Evolutionary conservation across 495 filamentous ascomycete genomes (phyloP), one percentile per base, ranked within the genome.

Genomic region (Evernia prunastri): DNA sequence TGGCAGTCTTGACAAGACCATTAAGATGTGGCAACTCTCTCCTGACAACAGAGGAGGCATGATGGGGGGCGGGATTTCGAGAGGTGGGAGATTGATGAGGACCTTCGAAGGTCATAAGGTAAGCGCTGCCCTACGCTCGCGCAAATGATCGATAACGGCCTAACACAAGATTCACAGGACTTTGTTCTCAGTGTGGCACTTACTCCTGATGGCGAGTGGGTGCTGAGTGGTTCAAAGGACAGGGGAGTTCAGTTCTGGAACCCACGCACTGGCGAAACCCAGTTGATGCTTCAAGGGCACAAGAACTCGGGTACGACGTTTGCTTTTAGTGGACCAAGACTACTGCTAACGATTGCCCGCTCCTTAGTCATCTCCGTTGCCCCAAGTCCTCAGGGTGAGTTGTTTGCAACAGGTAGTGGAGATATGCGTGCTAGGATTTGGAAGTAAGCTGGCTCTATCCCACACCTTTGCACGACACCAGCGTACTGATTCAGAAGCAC

Each of bases 201-300:
- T 70, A 94, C 91, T 0, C 91, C 91, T 49, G 91, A 96, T 72
- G 87, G 87, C 60, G 83, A 86, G 65, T 96, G 91, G 91, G 91
- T 96, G 25, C 86, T 96, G 75, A 94, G 90, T 66, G 91, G 91
- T 31, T 93, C 89, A 40, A 94, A 96, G 77, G 91, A 96, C 71
- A 81, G 91, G 49, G 91, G 91, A 45, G 91, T 96, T 25, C 91
- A 94, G 73, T 95, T 96, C 79, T 96, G 91, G 91, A 89, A 95
- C 71, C 89, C 91, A 18, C 83, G 86, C 70, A 94, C 89, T 56
- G 91, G 91, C 17, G 87, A 87, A 70, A 89, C 91, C 9, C 91
- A 95, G 74, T 84, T 96, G 76, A 94, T 93, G 90, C 83, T 95
- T 59, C 91, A 95, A 74, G 91, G 91, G 36, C 91, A 95, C 74